Evolutionary conservation across 345 rosid genomes (phyloP), one percentile per base, ranked within the genome.

Genomic region (Lumnitzera littorea): DNA sequence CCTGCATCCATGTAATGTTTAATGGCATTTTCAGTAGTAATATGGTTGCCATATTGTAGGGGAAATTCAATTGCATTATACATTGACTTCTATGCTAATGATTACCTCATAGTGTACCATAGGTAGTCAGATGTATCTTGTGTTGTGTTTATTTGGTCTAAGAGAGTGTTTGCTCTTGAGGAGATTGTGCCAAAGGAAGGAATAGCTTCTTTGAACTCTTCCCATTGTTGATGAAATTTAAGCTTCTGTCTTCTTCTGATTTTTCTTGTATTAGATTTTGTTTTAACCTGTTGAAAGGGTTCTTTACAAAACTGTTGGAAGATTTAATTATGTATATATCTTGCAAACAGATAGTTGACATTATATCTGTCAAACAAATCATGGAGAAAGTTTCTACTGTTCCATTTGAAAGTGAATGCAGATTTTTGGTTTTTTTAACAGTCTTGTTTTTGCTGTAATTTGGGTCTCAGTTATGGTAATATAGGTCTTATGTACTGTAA

Each of bases 61-160:
- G 24, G 13, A 4, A 20, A 4, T 3, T 11, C 15, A 29, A 23
- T 16, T 58, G 12, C 24, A 29, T 58, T 29, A 23, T 47, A 36
- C 36, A 13, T 27, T 49, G 9, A 41, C 23, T 11, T 53, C 17
- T 46, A 41, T 16, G 24, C 6, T 0, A 60, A 49, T 57, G 14
- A 51, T 62, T 74, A 87, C 92, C 85, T 76, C 70, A 66, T 74
- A 48, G 71, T 76, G 67, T 87, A 85, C 97, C 97, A 90, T 52
- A 90, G 87, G 58, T 90, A 90, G 75, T 90, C 96, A 50, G 97
- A 87, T 53, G 75, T 64, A 66, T 85, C 97, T 60, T 87, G 84
- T 27, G 91, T 90, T 48, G 78, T 72, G 17, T 67, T 72, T 84
- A 80, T 80, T 50, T 90, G 92, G 62, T 90, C 97, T 58, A 90